Evolutionary conservation across 2,329 filamentous ascomycete species (phyloP).

Genomic region (Claviceps sorghi): DNA sequence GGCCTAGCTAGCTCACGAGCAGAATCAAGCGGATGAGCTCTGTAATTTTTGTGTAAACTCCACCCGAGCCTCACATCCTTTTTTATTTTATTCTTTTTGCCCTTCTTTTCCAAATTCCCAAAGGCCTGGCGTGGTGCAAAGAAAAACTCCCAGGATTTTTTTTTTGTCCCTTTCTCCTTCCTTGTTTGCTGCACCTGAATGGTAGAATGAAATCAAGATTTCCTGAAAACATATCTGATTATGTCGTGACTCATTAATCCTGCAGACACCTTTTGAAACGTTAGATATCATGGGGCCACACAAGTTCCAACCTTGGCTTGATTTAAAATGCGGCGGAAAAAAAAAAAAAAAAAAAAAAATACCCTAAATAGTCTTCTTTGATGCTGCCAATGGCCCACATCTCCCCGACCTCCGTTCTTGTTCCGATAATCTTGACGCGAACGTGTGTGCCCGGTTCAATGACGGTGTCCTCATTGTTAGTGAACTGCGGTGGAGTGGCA

Average conservation of each 20-base stretch:
- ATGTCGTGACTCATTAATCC: conserved; percentile 6
- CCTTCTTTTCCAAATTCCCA: not conserved
- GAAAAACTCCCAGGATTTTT: not conserved
- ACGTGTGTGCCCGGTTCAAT: conserved; percentile 92
- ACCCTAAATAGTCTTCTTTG: conserved; percentile 68
- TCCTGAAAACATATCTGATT: not conserved
- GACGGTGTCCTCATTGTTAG: conserved; percentile 83
- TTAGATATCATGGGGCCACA: not conserved
- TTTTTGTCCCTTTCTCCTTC: not conserved
- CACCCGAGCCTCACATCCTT: not conserved
- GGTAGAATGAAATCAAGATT: not conserved
- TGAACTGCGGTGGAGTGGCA: conserved; percentile 91
- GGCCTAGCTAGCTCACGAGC: not conserved
- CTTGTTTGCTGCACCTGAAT: not conserved
- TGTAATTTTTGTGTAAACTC: too few relatives aligned
- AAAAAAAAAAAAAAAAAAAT: conserved; percentile 10
- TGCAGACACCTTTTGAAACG: conserved; percentile 13
- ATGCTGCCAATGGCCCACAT: conserved; percentile 98
- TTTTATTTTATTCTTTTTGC: not conserved
- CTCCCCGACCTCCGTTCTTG: conserved; percentile 80
- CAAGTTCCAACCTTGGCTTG: not conserved
- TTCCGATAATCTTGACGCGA: conserved; percentile 85
- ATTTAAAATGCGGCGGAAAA: not conserved
- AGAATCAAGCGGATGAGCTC: not conserved
- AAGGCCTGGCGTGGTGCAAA: not conserved